phyloP scores from a whole-genome alignment of 1,284 basidiomycete species.

The Entoloma clypeatum region DNA sequence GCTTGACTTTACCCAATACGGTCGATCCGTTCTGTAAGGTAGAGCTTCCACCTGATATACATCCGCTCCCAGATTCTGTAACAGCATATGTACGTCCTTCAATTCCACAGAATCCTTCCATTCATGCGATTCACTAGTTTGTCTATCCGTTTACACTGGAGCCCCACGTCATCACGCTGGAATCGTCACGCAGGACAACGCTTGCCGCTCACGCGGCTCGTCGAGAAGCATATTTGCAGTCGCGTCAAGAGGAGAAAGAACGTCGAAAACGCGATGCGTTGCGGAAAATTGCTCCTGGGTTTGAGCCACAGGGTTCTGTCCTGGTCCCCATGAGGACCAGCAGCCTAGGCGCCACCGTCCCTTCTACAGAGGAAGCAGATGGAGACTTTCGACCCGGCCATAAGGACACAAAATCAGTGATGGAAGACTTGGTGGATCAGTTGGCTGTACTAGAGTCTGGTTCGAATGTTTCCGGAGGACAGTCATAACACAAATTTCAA shows the following conservation, averaged over 20 bases:
- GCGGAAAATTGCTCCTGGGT: constrained; percentile 69
- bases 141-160: constrained; percentile 93
- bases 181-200: constrained; percentile 64
- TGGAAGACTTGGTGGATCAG: constrained; percentile 79
- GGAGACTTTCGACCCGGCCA: constrained; percentile 21
- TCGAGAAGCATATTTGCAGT: constrained; percentile 64
- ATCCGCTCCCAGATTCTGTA: constrained; percentile 86
- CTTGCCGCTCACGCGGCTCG: constrained; percentile 62
- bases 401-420: constrained; percentile 49
- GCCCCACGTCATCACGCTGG: constrained; percentile 72
- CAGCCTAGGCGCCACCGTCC: constrained; percentile 14
- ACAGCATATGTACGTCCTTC: constrained; percentile 70
- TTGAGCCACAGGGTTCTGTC: constrained; percentile 55
- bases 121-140: constrained; percentile 53
- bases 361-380: constrained; percentile 13
- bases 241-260: constrained; percentile 76
- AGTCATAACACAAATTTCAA: background rate
- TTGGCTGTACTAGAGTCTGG: constrained; percentile 60
- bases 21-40: constrained; percentile 46
- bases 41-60: constrained; percentile 82
- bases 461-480: constrained; percentile 2
- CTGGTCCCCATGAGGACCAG: constrained; percentile 50
- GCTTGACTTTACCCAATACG: background rate
- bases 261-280: constrained; percentile 72
- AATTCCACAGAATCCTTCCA: background rate